phyloP scores from a whole-genome alignment of 2,329 filamentous ascomycete species.

The Decorospora gaudefroyi region DNA sequence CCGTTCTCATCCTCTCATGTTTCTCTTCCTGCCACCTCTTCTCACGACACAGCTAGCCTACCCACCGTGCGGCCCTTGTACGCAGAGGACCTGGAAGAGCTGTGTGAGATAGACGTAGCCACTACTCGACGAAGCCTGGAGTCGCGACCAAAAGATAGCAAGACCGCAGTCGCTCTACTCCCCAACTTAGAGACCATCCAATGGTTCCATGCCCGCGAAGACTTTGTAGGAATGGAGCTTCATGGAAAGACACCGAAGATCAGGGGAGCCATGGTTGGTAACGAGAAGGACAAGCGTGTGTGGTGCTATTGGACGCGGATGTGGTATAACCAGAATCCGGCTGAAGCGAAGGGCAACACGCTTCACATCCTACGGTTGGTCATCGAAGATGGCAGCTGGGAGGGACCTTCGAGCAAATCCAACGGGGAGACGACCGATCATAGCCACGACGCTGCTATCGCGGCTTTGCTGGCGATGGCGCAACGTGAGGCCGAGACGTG shows the following conservation, averaged over 20 bases:
- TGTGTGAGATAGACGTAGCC: constrained; percentile 68
- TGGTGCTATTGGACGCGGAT: constrained; percentile 75
- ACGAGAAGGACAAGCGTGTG: constrained; percentile 58
- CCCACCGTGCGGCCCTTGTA: constrained; percentile 55
- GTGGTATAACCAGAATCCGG: constrained; percentile 62
- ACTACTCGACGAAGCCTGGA: constrained; percentile 62
- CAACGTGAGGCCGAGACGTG: constrained; percentile 72
- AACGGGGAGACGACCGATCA: constrained; percentile 22
- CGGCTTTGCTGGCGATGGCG: constrained; percentile 68
- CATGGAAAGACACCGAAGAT: constrained; percentile 62
- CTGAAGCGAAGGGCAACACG: constrained; percentile 64
- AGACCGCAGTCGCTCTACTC: constrained; percentile 65
- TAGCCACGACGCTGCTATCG: constrained; percentile 53
- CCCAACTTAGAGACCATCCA: constrained; percentile 69
- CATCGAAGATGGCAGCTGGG: constrained; percentile 60
- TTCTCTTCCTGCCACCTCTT: constrained; percentile 18
- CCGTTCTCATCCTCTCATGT: constrained; percentile 75
- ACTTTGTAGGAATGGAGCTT: constrained; percentile 71
- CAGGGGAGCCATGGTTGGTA: constrained; percentile 70
- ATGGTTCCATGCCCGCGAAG: constrained; percentile 82
- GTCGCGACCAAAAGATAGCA: constrained; percentile 45
- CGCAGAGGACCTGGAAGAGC: constrained; percentile 62
- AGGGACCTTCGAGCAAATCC: constrained; percentile 27
- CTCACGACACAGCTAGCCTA: constrained; percentile 10
- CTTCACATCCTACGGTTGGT: constrained; percentile 72